These are phyloP conservation scores for Penicillium psychrosexuale DNA, from an alignment of 2,329 filamentous ascomycete species.

Conservation along the genomic window DNA sequence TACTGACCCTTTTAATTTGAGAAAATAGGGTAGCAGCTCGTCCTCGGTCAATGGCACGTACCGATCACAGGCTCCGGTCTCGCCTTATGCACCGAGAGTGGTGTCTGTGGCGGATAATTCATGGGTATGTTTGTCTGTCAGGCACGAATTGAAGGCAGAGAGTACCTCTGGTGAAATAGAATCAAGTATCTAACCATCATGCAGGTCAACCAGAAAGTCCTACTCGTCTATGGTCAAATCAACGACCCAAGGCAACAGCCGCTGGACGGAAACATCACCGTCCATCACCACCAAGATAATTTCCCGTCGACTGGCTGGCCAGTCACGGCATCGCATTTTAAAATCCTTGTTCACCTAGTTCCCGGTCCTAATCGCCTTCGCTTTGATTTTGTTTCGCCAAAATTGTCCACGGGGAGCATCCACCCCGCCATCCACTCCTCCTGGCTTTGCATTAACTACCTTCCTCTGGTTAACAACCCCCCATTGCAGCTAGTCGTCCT, in stretches of 20 bases:
- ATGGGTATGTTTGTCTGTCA: constrained; percentile 63
- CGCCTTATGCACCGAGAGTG: constrained; percentile 76
- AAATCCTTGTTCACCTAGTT: constrained; percentile 82
- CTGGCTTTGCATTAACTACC: constrained; percentile 79
- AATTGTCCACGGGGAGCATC: constrained; percentile 64
- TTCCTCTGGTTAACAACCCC: constrained; percentile 72
- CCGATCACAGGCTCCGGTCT: constrained; percentile 61
- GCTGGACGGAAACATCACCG: constrained; percentile 74
- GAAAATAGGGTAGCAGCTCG: constrained; percentile 35
- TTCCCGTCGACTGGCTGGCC: constrained; percentile 86
- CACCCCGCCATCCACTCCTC: constrained; percentile 69
- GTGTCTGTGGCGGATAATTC: constrained; percentile 75
- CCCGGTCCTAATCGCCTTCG: constrained; percentile 85
- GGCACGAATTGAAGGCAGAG: neutral
- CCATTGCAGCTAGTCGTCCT: constrained; percentile 88
- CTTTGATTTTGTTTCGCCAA: constrained; percentile 83
- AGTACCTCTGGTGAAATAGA: neutral
- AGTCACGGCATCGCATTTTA: constrained; percentile 85
- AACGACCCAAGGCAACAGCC: constrained; percentile 66
- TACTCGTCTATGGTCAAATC: constrained; percentile 77
- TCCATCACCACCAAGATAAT: constrained; percentile 77
- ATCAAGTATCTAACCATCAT: constrained; percentile 5
- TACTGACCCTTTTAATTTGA: constrained; percentile 5
- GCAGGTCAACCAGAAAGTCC: constrained; percentile 86
- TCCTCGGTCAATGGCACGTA: constrained; percentile 35